Evolutionary conservation across 2,329 filamentous ascomycete genomes (phyloP).

Genomic region (Teratosphaeria pseudoeucalypti): DNA sequence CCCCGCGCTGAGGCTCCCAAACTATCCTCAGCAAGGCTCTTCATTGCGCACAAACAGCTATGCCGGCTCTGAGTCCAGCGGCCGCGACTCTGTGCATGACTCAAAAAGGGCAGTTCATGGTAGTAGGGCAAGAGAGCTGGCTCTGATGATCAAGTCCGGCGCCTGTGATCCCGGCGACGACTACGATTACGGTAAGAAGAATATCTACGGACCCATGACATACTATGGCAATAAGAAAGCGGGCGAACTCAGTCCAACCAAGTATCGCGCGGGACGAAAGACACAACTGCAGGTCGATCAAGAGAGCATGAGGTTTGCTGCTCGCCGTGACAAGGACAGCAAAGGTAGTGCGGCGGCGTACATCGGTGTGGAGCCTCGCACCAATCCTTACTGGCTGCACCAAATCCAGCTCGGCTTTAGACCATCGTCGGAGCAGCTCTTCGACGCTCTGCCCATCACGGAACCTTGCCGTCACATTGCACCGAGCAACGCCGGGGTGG

Average conservation of each 20-base stretch:
- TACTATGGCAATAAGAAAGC: not conserved
- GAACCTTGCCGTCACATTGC: slow-evolving; percentile 25
- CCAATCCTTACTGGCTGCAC: slow-evolving; percentile 1
- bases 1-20: not conserved
- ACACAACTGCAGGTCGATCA: not conserved
- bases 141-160: slow-evolving; percentile 1
- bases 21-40: not conserved
- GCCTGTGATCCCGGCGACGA: not conserved
- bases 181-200: slow-evolving; percentile 1
- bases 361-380: not conserved
- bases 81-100: not conserved
- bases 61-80: not conserved
- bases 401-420: slow-evolving; percentile 2
- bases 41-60: not conserved
- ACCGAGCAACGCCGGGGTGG: slow-evolving; percentile 21
- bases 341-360: slow-evolving; percentile 7
- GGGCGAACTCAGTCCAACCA: not conserved
- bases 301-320: not conserved
- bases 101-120: not conserved
- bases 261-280: not conserved
- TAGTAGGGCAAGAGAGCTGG: not conserved
- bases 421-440: slow-evolving; percentile 18
- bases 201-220: not conserved
- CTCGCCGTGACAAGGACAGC: not conserved
- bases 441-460: slow-evolving; percentile 19